Conservation (phyloP, 1,139 yeast species). For the Blastobotrys niveus region DNA sequence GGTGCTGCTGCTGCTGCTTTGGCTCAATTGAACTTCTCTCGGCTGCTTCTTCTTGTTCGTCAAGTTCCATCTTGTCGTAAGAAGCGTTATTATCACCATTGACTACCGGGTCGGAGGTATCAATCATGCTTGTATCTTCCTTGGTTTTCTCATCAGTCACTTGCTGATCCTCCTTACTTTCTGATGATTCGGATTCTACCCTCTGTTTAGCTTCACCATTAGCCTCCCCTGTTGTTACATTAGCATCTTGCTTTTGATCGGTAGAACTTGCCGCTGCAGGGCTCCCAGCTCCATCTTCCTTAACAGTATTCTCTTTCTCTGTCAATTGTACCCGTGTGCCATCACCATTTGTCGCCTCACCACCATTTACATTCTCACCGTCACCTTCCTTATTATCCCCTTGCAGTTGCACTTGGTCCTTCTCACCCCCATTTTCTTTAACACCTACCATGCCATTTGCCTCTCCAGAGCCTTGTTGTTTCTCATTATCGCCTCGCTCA, state of each 20-base stretch:
- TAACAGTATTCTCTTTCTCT: background rate
- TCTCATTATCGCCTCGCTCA: background rate
- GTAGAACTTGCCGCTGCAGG: background rate
- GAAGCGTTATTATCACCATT: too few species aligned
- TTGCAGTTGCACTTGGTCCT: constrained; percentile 1
- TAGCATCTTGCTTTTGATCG: background rate
- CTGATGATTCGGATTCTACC: background rate
- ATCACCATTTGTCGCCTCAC: background rate
- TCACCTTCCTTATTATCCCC: background rate
- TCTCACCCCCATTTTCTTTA: background rate
- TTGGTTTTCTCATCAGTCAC: background rate
- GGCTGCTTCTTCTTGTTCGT: background rate
- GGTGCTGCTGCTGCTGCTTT: background rate
- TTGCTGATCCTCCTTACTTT: background rate
- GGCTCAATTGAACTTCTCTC: background rate
- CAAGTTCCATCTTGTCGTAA: background rate
- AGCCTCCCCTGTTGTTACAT: too few species aligned
- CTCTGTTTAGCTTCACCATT: background rate
- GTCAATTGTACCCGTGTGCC: too few species aligned
- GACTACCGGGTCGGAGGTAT: too few species aligned
- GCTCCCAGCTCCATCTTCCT: too few species aligned
- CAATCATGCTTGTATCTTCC: too few species aligned
- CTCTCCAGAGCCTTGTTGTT: background rate
- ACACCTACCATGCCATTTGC: background rate
- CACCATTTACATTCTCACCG: background rate